Conservation (phyloP, 176 grass and related monocot species). For the Stipa capillata region DNA sequence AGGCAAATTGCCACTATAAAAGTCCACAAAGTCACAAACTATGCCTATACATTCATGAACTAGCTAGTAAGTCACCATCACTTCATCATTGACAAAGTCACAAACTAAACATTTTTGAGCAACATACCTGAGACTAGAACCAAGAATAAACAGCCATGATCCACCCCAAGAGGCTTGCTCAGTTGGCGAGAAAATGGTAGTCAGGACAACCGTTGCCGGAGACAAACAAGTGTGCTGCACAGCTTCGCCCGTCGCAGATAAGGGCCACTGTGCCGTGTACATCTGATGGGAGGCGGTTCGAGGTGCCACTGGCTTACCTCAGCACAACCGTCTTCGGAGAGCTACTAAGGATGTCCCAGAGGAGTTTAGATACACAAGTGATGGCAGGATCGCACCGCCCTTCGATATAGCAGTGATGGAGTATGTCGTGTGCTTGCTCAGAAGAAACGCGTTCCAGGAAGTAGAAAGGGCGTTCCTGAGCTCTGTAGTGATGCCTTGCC, state of each 20-base stretch:
- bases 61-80: background rate
- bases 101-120: background rate
- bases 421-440: conserved; percentile 38
- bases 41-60: background rate
- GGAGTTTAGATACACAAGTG: conserved; percentile 30
- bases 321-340: conserved; percentile 16
- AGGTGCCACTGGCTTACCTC: conserved; percentile 40
- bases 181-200: conserved; percentile 12
- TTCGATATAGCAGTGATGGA: conserved; percentile 30
- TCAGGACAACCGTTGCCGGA: background rate
- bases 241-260: background rate
- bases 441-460: conserved; percentile 25
- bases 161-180: conserved; percentile 12
- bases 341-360: conserved; percentile 37
- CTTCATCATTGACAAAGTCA: background rate
- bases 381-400: conserved; percentile 39
- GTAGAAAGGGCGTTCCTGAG: conserved; percentile 38
- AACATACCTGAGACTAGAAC: background rate
- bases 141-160: conserved; percentile 14
- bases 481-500: conserved; percentile 23
- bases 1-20: too few relatives aligned
- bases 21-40: too few relatives aligned
- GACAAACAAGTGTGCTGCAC: background rate
- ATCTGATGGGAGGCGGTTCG: conserved; percentile 26
- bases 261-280: conserved; percentile 42